Evolutionary conservation across 1,284 basidiomycete species (phyloP), one percentile per base, ranked within the genome.

Genomic region (Puccinia hordei): DNA sequence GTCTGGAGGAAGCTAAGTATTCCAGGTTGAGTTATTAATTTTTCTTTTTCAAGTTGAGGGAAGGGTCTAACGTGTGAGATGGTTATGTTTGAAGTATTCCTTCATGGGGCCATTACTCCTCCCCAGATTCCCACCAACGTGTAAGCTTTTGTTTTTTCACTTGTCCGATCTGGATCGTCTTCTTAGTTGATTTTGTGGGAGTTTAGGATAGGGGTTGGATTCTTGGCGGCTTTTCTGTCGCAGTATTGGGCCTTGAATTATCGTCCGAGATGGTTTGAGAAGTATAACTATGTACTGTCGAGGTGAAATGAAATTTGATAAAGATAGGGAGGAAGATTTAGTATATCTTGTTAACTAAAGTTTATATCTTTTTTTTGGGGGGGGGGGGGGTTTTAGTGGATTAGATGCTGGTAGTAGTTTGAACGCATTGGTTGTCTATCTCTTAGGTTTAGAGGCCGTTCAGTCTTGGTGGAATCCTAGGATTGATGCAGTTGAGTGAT

Each of bases 51-150:
- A 53, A 46, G 2, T 49, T n/a, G 30, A 19, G 46, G 17, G 17
- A 17, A 5, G 35, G 9, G 4, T 27, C 35, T 22, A 30, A 24
- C 10, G 44, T 17, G 30, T 69, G 10, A 49, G n/a, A 1, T 9
- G 30, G 17, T 27, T 27, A 53, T 44, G 68, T 46, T 27, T 44
- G 27, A 55, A 75, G 80, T 77, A 22, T 75, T 81, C 24, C 55
- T 77, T 30, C 77, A 81, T 61, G 80, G 72, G 35, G 63, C 80
- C 49, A 84, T 84, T 69, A 82, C 69, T 3, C 83, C 84, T 17
- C 85, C 85, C 15, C 83, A 84, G 68, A 83, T 80, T 33, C 85
- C 85, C 2, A 84, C 83, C 30, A 85, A 85, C 38, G 82, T 84
- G 77, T 80, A 33, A 72, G 77, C 49, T 12, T 59, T 19, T n/a